Evolutionary conservation across 208 protist genomes (phyloP), one percentile per base, ranked within the genome.

Genomic region (Phytomonas serpens): DNA sequence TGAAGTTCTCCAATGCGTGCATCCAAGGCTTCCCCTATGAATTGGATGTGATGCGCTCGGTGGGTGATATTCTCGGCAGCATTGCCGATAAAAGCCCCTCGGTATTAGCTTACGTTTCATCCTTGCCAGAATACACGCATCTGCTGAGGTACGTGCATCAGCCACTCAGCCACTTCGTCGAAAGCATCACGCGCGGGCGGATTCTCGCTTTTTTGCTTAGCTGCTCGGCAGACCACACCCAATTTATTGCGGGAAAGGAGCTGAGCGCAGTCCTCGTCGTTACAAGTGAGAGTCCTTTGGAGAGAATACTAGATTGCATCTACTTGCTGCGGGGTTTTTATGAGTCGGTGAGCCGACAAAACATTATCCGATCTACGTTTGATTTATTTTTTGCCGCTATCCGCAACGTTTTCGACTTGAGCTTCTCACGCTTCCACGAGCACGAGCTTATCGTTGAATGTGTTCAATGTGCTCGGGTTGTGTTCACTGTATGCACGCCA

Each of bases 11-110:
- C 32, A 34, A 67, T 4, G 66, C 51, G 11, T 63, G 75, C 3
- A 61, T 93, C 29, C 68, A 63, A 33, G 51, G 47, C 0, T 88
- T 85, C 67, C 68, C 84, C 2, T 90, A 83, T 75, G 88, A 94
- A 38, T 73, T 80, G 66, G 85, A 89, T 40, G 72, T 83, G 23
- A 76, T 74, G 27, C 37, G 57, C n/a, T 72, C 86, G 7, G 77
- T 73, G 30, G 87, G 87, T 52, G 77, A 68, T 0, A 73, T 94
- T 47, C 84, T 96, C 11, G 82, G 85, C 51, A 65, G 69, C 34
- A 65, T 92, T 33, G 72, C 78, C 9, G 77, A 84, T 61, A 89
- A 86, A 62, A 84, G 74, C 64, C 30, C 30, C 36, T 37, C 42
- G 16, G 75, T 86, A 29, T 81, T 72, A 23, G 57, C 19, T 68